Evolutionary conservation across 257 asterid genomes (phyloP).

Genomic region (Scutellaria galericulata): DNA sequence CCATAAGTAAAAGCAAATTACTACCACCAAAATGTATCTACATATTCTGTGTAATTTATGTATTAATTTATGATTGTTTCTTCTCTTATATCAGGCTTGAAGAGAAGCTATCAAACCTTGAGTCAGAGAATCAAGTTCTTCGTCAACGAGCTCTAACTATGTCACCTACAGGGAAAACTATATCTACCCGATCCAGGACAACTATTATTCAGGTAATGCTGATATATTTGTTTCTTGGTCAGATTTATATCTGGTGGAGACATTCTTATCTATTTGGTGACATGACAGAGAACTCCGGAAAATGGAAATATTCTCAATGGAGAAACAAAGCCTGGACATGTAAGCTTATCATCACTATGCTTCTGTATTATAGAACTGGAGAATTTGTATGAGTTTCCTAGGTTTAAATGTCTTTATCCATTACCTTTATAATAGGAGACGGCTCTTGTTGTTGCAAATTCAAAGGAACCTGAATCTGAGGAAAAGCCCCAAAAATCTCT

Average conservation of each 20-base stretch:
- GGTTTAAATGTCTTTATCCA: conserved; percentile 23
- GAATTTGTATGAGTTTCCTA: conserved; percentile 20
- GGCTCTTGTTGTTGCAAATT: conserved; percentile 56
- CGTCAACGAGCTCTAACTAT: conserved; percentile 96
- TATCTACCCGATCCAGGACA: conserved; percentile 76
- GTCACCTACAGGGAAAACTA: conserved; percentile 92
- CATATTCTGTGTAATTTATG: conserved; percentile 10
- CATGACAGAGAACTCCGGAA: conserved; percentile 78
- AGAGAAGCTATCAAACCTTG: conserved; percentile 90
- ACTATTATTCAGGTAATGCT: conserved; percentile 73
- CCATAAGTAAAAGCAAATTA: conserved; percentile 16
- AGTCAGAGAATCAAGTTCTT: conserved; percentile 97
- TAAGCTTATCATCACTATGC: conserved; percentile 40
- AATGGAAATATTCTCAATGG: conserved; percentile 75
- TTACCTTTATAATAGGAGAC: conserved; percentile 59
- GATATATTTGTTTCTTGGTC: conserved; percentile 32
- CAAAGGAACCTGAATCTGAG: conserved; percentile 84
- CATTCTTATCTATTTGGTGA: conserved; percentile 44
- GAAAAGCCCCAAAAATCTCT: conserved; percentile 93
- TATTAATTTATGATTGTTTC: conserved; percentile 29
- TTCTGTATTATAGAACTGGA: conserved; percentile 5
- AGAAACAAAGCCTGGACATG: conserved; percentile 61
- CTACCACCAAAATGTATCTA: conserved; percentile 19
- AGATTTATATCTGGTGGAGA: conserved; percentile 25
- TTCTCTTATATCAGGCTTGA: conserved; percentile 70